Base-by-base conservation (phyloP, 2,329 filamentous ascomycete species). In the Ustilaginoidea virens region DNA sequence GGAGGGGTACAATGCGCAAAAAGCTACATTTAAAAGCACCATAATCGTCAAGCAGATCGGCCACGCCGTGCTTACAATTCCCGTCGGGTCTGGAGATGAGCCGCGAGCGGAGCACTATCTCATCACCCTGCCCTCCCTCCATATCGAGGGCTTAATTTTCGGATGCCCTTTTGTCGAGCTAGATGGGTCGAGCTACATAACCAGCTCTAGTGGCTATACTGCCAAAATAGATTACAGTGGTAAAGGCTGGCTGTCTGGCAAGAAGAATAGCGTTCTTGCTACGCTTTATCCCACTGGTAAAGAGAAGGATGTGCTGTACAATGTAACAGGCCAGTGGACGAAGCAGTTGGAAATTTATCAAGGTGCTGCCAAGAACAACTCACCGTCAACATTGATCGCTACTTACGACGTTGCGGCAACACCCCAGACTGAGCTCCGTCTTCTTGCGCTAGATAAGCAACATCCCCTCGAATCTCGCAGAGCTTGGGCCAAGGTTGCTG, bases 21-120 rank as follows among this genome's bases (percentile, higher is more conserved):
- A 93, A 54, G 86, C 87, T 4, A 92, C 83, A 11, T 94, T 98
- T 56, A 81, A 80, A 37, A 77, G 79, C 42, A 93, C 87, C 25
- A 94, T 96, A 53, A 80, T 87, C 46, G 79, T 98, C 48, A 93
- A 92, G 65, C 83, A 92, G 58, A 78, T 92, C 42, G 87, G 87
- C 20, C 86, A 94, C 48, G 86, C 86, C 23, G 61, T 92, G 19
- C 66, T 87, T 38, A 80, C 81, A 28, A 60, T 94, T 34, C 77
- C 80, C 8, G 38, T 55, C 19, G 37, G 45, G 7, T 42, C 44
- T 8, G 46, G 46, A 13, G 49, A 38, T 12, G 36, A 44, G 20
- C 35, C 40, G 27, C 43, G 58, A 17, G 54, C 54, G 16, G 81
- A 90, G 49, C 74, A 70, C 40, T 92, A 92, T 60, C 67, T 94